Conservation (phyloP, 192 early-diverging fungal species). For the Dissophora ornata region DNA sequence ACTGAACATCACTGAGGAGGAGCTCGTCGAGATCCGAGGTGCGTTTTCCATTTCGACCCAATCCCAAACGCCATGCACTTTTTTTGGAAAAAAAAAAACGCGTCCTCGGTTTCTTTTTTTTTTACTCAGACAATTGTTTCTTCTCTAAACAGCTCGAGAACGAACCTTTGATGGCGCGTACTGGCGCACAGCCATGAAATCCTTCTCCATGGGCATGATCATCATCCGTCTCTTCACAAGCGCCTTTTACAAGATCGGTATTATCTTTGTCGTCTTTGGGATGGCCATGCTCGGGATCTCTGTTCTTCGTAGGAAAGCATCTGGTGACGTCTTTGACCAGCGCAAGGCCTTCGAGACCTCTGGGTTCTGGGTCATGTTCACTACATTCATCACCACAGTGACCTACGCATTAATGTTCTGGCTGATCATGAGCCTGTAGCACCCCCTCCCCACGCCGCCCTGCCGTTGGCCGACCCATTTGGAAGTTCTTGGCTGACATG, state of each 20-base stretch:
- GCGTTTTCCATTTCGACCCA: background rate
- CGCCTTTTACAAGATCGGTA: conserved; percentile 66
- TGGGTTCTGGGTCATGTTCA: conserved; percentile 64
- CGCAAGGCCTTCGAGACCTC: conserved; percentile 63
- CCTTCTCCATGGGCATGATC: conserved; percentile 65
- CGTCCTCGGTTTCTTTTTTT: background rate
- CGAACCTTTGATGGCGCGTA: conserved; percentile 73
- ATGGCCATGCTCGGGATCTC: conserved; percentile 61
- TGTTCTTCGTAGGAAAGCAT: conserved; percentile 52
- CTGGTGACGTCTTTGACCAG: conserved; percentile 67
- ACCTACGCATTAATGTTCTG: conserved; percentile 58
- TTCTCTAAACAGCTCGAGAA: conserved; percentile 57
- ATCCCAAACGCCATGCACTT: background rate
- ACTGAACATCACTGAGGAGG: conserved; percentile 57
- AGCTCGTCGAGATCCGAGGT: conserved; percentile 65
- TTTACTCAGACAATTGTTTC: background rate
- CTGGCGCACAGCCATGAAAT: conserved; percentile 64
- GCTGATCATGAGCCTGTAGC: conserved; percentile 44
- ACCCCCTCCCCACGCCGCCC: too few species aligned
- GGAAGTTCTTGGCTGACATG: too few species aligned
- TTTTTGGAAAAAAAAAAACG: background rate
- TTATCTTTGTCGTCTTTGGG: conserved; percentile 67
- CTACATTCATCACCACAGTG: conserved; percentile 55
- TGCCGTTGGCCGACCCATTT: too few species aligned
- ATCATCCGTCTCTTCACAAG: conserved; percentile 66